These are phyloP conservation scores for Fusarium circinatum DNA, from an alignment of 2,329 filamentous ascomycete genomes.

Conservation along the genomic window DNA sequence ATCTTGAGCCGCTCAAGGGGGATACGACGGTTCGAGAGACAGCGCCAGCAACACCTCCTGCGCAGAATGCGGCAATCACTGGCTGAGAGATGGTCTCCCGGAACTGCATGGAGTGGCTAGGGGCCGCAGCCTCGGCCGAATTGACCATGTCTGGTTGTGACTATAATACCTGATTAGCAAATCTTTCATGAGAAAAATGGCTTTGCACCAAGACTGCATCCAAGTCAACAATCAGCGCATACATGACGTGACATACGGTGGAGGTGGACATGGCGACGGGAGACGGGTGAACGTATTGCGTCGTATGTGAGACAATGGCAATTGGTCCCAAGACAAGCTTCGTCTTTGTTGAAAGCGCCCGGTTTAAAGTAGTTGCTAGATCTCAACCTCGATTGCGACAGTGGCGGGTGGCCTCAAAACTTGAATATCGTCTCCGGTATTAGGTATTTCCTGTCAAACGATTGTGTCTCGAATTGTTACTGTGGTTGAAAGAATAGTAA, in stretches of 20 bases:
- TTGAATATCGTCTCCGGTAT: background rate
- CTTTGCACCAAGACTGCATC: background rate
- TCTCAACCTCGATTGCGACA: conserved; percentile 34
- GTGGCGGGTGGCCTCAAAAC: background rate
- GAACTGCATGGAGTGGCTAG: conserved; percentile 48
- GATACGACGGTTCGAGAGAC: conserved; percentile 98
- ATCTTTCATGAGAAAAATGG: background rate
- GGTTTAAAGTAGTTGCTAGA: conserved; percentile 18
- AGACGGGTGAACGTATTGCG: conserved; percentile 10
- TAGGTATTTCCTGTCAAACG: conserved; percentile 1
- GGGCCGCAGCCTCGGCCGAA: conserved; percentile 40
- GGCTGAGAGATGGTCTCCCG: conserved; percentile 76
- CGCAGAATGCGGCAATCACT: conserved; percentile 90
- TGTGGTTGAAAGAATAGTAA: conserved; percentile 24
- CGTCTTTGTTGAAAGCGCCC: conserved; percentile 32
- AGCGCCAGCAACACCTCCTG: conserved; percentile 91
- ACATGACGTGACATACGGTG: conserved; percentile 44
- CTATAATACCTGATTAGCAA: conserved; percentile 36
- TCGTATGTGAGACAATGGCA: conserved; percentile 32
- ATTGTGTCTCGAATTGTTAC: conserved; percentile 24
- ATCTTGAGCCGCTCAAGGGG: conserved; percentile 95
- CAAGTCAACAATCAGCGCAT: background rate
- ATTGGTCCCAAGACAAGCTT: conserved; percentile 30
- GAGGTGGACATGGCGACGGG: conserved; percentile 47
- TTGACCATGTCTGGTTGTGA: conserved; percentile 43